Conservation (phyloP, 148 eudicot genomes). For the Arctostaphylos glauca region DNA sequence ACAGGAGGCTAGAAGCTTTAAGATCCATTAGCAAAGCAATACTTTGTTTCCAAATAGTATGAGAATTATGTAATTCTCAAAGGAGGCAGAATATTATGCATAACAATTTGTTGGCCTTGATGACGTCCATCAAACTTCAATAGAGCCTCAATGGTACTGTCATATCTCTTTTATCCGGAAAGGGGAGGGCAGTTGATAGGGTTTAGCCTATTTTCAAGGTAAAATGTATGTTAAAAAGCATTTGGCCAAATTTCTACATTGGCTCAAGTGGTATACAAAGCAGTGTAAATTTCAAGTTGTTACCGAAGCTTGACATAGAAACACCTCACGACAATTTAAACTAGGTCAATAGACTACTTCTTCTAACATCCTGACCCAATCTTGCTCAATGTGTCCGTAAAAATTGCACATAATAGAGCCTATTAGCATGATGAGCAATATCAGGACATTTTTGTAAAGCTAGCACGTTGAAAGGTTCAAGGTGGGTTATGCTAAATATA, state of each 20-base stretch:
- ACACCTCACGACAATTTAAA: background rate
- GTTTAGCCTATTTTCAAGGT: background rate
- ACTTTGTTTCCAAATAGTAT: background rate
- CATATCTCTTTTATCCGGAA: background rate
- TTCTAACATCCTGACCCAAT: background rate
- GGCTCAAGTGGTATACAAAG: too few relatives aligned
- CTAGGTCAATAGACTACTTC: background rate
- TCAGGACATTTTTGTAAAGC: background rate
- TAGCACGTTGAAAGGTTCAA: background rate
- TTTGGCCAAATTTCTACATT: background rate
- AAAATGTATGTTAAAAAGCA: background rate
- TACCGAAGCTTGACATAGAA: too few relatives aligned
- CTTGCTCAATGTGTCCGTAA: too few relatives aligned
- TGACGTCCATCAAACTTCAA: background rate
- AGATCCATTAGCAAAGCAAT: background rate
- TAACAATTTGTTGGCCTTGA: background rate
- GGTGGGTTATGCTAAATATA: background rate
- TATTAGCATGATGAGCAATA: too few relatives aligned
- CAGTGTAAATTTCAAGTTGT: too few relatives aligned
- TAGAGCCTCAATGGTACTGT: background rate
- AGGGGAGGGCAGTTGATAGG: background rate
- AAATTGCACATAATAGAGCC: too few relatives aligned
- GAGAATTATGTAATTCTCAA: background rate
- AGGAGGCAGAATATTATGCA: background rate
- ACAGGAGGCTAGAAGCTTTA: background rate